phyloP scores from a whole-genome alignment of 345 rosid species.

The Mangifera indica region DNA sequence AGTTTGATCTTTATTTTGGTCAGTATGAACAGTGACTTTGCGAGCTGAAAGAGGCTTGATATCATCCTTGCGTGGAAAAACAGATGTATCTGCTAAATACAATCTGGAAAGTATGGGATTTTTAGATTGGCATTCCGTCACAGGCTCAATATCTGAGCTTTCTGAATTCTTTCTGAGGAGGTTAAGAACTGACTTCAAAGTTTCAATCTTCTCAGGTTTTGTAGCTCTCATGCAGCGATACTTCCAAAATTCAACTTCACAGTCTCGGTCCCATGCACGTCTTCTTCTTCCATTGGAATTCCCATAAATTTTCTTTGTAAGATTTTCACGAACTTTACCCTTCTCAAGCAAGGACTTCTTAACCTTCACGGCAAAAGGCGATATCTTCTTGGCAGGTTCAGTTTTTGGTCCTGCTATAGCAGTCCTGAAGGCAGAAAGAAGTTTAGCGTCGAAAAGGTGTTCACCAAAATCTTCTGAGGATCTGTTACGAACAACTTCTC shows the following conservation, averaged over 20 bases:
- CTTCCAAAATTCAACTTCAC: slow-evolving; percentile 99
- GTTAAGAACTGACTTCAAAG: slow-evolving; percentile 83
- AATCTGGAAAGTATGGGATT: slow-evolving; percentile 86
- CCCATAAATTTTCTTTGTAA: slow-evolving; percentile 89
- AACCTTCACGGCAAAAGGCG: slow-evolving; percentile 65
- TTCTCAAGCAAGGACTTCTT: slow-evolving; percentile 84
- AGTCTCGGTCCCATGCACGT: slow-evolving; percentile 94
- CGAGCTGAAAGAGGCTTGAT: slow-evolving; percentile 70
- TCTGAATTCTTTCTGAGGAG: slow-evolving; percentile 60
- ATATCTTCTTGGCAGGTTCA: slow-evolving; percentile 48
- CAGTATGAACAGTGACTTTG: slow-evolving; percentile 38
- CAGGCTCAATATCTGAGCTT: slow-evolving; percentile 33
- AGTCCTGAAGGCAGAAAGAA: slow-evolving; percentile 88
- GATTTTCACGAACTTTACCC: slow-evolving; percentile 95
- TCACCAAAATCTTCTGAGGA: slow-evolving; percentile 58
- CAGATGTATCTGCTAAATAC: slow-evolving; percentile 95
- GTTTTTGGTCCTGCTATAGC: slow-evolving; percentile 68
- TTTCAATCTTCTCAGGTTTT: slow-evolving; percentile 90
- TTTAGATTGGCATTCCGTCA: slow-evolving; percentile 45
- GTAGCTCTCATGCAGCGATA: slow-evolving; percentile 72
- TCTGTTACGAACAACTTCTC: slow-evolving; percentile 78
- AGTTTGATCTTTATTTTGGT: slow-evolving; percentile 28
- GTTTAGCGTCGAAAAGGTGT: slow-evolving; percentile 80
- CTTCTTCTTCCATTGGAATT: slow-evolving; percentile 78
- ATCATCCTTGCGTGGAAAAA: slow-evolving; percentile 84